Evolutionary conservation across 108 stramenopile species (phyloP).

Genomic region (Hondaea fermentalgiana): DNA sequence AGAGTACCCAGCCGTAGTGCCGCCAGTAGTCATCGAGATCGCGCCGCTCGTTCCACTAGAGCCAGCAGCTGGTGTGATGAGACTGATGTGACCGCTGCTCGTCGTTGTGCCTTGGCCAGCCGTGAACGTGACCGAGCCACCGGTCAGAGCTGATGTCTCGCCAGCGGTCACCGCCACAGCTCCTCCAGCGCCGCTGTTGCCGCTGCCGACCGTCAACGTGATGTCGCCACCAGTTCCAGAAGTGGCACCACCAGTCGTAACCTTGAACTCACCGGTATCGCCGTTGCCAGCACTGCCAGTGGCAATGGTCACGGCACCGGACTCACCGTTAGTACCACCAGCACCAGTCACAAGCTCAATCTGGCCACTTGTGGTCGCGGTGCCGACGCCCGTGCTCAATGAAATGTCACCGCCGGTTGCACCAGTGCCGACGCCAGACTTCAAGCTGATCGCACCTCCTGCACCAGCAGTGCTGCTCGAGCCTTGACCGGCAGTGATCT

Average conservation of each 20-base stretch:
- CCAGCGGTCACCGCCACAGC: too few species aligned
- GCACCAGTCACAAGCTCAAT: constrained; percentile 26
- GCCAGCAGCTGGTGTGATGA: not conserved
- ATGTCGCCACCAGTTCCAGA: not conserved
- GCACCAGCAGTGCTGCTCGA: not conserved
- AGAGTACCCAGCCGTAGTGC: too few species aligned
- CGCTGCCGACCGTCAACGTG: too few species aligned
- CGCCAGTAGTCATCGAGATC: too few species aligned
- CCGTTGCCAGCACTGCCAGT: not conserved
- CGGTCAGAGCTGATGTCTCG: too few species aligned
- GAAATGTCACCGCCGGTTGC: not conserved
- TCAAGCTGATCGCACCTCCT: not conserved
- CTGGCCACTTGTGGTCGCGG: constrained; percentile 22
- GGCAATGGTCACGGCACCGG: constrained; percentile 20
- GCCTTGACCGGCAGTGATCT: constrained; percentile 13
- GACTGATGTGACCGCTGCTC: not conserved
- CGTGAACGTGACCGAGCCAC: too few species aligned
- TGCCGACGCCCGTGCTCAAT: not conserved
- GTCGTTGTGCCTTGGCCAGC: too few species aligned
- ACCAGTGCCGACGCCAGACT: constrained; percentile 16
- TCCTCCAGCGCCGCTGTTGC: too few species aligned
- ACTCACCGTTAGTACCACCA: constrained; percentile 28
- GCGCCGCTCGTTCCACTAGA: not conserved
- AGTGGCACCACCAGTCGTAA: too few species aligned
- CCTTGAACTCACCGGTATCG: too few species aligned